Percentiles rank a stretch among this genome's conserved stretches.
These are phyloP conservation scores for Houttuynia cordata DNA, from an alignment of 164 flowering plant genomes.

Conservation along the genomic window DNA sequence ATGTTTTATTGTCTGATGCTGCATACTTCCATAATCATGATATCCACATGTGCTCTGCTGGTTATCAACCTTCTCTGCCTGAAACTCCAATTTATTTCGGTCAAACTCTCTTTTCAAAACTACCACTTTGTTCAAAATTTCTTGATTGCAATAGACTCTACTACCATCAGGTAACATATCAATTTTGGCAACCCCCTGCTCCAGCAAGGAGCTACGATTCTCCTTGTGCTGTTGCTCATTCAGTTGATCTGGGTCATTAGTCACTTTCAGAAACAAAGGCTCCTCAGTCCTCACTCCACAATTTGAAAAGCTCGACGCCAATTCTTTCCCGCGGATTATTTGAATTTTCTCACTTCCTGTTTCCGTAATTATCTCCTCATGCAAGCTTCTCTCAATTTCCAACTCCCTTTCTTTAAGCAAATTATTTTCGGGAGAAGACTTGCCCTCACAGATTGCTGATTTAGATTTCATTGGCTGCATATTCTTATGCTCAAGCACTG, in stretches of 20 bases:
- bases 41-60: slow-evolving; percentile 1
- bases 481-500: background rate
- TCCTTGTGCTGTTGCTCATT: background rate
- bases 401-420: background rate
- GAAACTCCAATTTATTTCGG: background rate
- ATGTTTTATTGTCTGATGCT: too few relatives aligned
- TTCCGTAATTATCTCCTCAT: background rate
- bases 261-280: background rate
- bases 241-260: background rate
- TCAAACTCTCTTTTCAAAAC: background rate
- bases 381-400: background rate
- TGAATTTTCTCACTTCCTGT: background rate
- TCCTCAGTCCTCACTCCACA: too few relatives aligned
- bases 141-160: background rate
- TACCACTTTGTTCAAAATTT: background rate
- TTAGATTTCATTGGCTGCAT: background rate
- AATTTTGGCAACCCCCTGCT: background rate
- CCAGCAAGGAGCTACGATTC: background rate
- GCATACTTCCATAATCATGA: background rate
- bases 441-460: too few relatives aligned
- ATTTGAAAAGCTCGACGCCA: too few relatives aligned
- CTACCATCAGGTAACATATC: background rate
- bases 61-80: slow-evolving; percentile 3
- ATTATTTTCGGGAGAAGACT: too few relatives aligned
- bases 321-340: background rate